These are phyloP conservation scores for Termitomyces sp. DNA, from an alignment of 768 basidiomycete genomes.

Conservation along the genomic window DNA sequence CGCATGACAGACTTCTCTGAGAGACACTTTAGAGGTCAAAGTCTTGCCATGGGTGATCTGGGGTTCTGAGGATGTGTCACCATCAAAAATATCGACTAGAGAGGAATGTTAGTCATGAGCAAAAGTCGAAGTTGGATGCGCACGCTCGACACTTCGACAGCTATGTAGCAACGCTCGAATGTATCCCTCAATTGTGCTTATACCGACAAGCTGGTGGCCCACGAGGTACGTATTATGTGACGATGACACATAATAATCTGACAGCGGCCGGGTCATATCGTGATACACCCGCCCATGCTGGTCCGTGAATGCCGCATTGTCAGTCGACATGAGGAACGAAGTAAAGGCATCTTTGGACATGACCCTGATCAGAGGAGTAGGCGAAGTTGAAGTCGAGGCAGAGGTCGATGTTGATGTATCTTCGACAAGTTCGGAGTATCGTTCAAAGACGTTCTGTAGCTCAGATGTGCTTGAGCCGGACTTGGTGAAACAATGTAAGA, in stretches of 20 bases:
- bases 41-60: conserved; percentile 93
- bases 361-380: conserved; percentile 10
- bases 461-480: conserved; percentile 29
- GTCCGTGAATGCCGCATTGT: conserved; percentile 58
- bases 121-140: conserved; percentile 20
- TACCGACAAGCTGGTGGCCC: conserved; percentile 81
- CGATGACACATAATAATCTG: conserved; percentile 85
- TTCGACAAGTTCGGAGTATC: conserved; percentile 24
- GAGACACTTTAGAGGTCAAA: conserved; percentile 78
- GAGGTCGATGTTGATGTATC: conserved; percentile 20
- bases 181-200: conserved; percentile 91
- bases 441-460: conserved; percentile 31
- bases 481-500: conserved; percentile 17
- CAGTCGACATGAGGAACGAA: conserved; percentile 73
- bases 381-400: conserved; percentile 1
- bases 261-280: conserved; percentile 86
- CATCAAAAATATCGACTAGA: conserved; percentile 89
- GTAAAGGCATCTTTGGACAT: conserved; percentile 65
- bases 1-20: conserved; percentile 79
- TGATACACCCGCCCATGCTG: conserved; percentile 46
- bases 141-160: conserved; percentile 90
- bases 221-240: conserved; percentile 91
- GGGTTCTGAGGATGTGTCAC: conserved; percentile 61
- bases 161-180: conserved; percentile 86
- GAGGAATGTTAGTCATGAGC: conserved; percentile 9